Evolutionary conservation across 306 rosid genomes (phyloP), one percentile per base, ranked within the genome.

Genomic region (Spatholobus suberectus): DNA sequence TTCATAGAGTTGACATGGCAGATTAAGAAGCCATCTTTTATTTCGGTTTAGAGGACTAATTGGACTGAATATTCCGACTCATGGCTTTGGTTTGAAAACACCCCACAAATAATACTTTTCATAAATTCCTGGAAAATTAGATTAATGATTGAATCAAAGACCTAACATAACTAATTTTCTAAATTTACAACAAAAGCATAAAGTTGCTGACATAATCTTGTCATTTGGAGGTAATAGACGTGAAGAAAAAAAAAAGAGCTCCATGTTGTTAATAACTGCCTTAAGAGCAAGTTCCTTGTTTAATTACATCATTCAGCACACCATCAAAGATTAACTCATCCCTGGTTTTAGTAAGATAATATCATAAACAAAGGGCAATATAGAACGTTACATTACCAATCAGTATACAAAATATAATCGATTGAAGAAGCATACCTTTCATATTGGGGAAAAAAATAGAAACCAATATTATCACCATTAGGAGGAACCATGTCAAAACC

Each of bases 191-290:
- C 21, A 59, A 70, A 43, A 79, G 26, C 51, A 58, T 2, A 68
- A 75, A 18, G 18, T 66, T 38, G 46, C 41, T 37, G 58, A 14
- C 89, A 18, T 78, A 82, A 84, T 46, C 78, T 86, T 67, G 49
- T 58, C 55, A 57, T 73, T 59, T 5, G 79, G 65, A 59, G 85
- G 84, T 10, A 86, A 79, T 23, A 81, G 13, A 26, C 73, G 73
- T 6, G 89, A 82, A 63, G 84, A 78, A 82, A 78, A 82, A 24
- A 86, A 57, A 20, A 82, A 73, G 55, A 86, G 84, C 26, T 86
- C 81, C 78, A 78, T 23, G 3, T 55, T 37, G 75, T 58, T 27
- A 5, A 58, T 52, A 66, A 27, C 66, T 18, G 81, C 75, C 47
- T 49, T 82, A 24, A 82, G 69, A 66, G 81, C 81, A 34, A 46